Percentiles rank a stretch among this genome's conserved stretches.
phyloP scores from a whole-genome alignment of 352 stramenopile genomes.

The Phytopythium boreale region DNA sequence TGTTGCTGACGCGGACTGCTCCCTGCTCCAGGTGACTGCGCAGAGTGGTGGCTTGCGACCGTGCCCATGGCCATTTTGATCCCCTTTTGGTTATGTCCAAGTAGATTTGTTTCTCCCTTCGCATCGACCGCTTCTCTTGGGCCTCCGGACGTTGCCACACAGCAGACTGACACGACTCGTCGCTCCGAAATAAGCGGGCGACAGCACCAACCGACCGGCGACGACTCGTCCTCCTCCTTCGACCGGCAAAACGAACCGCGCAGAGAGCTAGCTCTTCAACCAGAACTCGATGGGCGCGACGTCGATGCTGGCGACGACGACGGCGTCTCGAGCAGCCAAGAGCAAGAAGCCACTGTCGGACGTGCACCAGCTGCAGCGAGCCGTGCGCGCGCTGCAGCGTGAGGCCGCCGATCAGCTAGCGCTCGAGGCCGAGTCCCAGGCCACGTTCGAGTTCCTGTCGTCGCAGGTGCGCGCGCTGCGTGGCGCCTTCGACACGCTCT shows the following conservation, averaged over 20 bases:
- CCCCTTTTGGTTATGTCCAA: neutral
- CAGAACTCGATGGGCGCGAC: slow-evolving; percentile 5
- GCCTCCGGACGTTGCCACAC: neutral
- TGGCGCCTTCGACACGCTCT: slow-evolving; percentile 73
- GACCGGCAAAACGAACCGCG: neutral
- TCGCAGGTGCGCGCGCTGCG: slow-evolving; percentile 75
- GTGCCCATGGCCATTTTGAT: neutral
- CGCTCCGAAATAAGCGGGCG: neutral
- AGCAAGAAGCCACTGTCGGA: slow-evolving; percentile 78
- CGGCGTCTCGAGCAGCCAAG: slow-evolving; percentile 62
- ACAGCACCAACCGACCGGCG: neutral
- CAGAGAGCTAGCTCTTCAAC: too few species aligned
- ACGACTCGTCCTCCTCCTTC: too few species aligned
- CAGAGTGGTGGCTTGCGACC: slow-evolving; percentile 1
- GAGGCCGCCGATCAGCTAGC: slow-evolving; percentile 72
- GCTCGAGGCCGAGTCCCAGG: slow-evolving; percentile 76
- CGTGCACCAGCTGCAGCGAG: slow-evolving; percentile 77
- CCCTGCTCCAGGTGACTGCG: neutral
- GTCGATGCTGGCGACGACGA: slow-evolving; percentile 41
- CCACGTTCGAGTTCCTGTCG: slow-evolving; percentile 81
- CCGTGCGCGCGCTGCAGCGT: slow-evolving; percentile 72
- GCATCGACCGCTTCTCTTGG: neutral
- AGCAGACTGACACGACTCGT: too few species aligned
- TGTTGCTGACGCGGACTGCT: neutral
- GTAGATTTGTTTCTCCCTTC: neutral